These are phyloP conservation scores for Cynara cardunculus DNA, from an alignment of 129 eudicot species.

Conservation along the genomic window DNA sequence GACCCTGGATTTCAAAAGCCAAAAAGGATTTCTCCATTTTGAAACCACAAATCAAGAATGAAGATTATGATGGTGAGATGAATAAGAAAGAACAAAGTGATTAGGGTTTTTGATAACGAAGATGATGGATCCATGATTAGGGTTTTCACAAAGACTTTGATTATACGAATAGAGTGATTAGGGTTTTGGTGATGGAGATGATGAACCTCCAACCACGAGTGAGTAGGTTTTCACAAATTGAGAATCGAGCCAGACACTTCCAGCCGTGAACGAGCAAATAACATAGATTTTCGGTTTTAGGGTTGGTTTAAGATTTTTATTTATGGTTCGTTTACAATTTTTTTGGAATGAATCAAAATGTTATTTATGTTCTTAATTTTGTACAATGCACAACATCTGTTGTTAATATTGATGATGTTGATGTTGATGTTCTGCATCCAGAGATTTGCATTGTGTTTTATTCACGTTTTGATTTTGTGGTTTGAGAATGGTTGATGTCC, in stretches of 20 bases:
- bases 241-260: not conserved
- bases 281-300: not conserved
- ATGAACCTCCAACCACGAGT: not conserved
- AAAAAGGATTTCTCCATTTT: not conserved
- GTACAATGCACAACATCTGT: not conserved
- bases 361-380: not conserved
- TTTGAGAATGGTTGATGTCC: not conserved
- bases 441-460: not conserved
- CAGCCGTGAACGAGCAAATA: not conserved
- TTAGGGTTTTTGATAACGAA: not conserved
- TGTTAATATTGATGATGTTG: not conserved
- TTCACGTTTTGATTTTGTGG: not conserved
- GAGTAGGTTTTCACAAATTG: not conserved
- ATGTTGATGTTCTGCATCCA: not conserved
- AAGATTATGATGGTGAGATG: not conserved
- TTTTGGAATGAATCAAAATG: not conserved
- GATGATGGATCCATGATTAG: not conserved
- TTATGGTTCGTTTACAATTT: not conserved
- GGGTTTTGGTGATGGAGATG: not conserved
- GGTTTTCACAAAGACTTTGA: not conserved
- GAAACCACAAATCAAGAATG: not conserved
- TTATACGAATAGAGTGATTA: not conserved
- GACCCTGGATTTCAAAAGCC: not conserved
- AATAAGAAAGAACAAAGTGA: not conserved
- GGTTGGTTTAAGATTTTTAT: not conserved